These are phyloP conservation scores for Plasmodium yoelii DNA, from an alignment of 169 alveolate genomes.

Conservation along the genomic window DNA sequence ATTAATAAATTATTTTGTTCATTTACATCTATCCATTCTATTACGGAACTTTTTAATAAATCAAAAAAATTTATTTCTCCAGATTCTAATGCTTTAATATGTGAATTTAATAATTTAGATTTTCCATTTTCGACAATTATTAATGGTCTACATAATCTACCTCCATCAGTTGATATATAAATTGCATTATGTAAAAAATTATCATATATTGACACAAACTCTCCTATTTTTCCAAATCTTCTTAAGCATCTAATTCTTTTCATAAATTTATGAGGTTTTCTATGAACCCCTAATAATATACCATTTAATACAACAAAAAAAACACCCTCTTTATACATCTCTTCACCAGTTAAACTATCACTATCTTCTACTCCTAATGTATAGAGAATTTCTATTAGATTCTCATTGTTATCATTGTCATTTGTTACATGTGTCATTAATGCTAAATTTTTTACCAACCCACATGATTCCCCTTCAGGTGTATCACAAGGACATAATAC, in stretches of 20 bases:
- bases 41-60: conserved; percentile 89
- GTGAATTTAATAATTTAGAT: conserved; percentile 84
- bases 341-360: conserved; percentile 82
- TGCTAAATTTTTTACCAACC: conserved; percentile 98
- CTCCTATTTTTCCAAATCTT: conserved; percentile 96
- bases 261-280: conserved; percentile 91
- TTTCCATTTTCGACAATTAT: conserved; percentile 96
- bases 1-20: conserved; percentile 98
- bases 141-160: conserved; percentile 98
- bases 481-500: conserved; percentile 99
- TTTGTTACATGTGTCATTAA: conserved; percentile 98
- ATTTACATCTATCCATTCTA: conserved; percentile 99
- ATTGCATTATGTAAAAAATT: conserved; percentile 93
- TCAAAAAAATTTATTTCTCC: conserved; percentile 87
- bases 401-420: conserved; percentile 92
- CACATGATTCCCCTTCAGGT: conserved; percentile 99
- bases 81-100: conserved; percentile 77
- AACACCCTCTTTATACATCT: conserved; percentile 84
- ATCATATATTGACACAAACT: conserved; percentile 96
- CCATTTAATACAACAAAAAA: conserved; percentile 96
- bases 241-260: conserved; percentile 93
- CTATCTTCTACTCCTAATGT: conserved; percentile 88
- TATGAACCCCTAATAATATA: conserved; percentile 94
- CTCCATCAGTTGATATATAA: conserved; percentile 99
- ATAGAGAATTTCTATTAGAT: conserved; percentile 80